These are phyloP conservation scores for Stentor roeselii DNA, from an alignment of 73 alveolate species.

Conservation along the genomic window DNA sequence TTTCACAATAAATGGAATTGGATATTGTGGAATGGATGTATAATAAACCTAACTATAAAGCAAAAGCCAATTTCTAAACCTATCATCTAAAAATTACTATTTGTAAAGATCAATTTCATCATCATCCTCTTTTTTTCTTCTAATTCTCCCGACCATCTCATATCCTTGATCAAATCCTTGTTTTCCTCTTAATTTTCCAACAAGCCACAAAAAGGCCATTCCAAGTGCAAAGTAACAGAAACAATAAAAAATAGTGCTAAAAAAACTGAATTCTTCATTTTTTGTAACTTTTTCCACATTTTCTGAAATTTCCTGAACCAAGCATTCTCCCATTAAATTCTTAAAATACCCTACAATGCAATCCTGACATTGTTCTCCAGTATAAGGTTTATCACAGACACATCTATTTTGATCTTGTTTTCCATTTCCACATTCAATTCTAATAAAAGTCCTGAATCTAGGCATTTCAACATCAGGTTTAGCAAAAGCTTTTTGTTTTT, in stretches of 20 bases:
- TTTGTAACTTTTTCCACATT: not conserved
- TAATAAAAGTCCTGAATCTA: no score
- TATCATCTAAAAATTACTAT: not conserved
- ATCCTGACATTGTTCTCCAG: not conserved
- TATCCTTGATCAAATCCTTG: not conserved
- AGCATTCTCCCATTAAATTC: not conserved
- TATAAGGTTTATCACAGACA: not conserved
- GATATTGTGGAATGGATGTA: no score
- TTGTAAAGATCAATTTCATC: not conserved
- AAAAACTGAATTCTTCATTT: not conserved
- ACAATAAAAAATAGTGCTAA: constrained; percentile 19
- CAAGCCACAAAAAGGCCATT: not conserved
- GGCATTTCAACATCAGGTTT: not conserved
- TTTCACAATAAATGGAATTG: no score
- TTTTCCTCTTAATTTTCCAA: not conserved
- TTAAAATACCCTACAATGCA: not conserved
- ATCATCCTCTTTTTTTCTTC: not conserved
- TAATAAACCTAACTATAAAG: no score
- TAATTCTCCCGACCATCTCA: no score
- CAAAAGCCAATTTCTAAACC: not conserved
- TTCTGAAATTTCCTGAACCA: not conserved
- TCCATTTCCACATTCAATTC: not conserved
- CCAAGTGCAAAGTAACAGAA: not conserved
- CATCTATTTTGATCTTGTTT: not conserved
- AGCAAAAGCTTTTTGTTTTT: not conserved